Base-by-base conservation (phyloP, 768 basidiomycete genomes). In the Trichaptum fuscoviolaceum region DNA sequence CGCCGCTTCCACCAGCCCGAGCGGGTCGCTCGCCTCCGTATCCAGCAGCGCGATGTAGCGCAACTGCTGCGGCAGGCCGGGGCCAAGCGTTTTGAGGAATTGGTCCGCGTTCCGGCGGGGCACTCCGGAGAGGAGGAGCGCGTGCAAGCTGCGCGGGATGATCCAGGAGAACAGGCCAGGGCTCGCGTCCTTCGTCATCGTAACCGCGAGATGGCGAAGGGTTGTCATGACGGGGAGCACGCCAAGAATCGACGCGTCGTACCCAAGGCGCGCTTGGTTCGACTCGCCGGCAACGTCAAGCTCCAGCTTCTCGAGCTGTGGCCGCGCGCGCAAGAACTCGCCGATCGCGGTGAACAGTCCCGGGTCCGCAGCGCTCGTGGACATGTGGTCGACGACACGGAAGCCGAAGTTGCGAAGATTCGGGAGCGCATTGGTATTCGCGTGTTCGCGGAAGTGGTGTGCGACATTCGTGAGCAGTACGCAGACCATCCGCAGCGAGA, bases 161-260 rank as follows among this genome's bases (percentile, higher is more conserved):
- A 91, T 76, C 88, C 89, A 90, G 60, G 85, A 81, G 8, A 88
- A 88, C 23, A 91, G 76, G 1, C 85, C 83, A 0, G 87, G 81
- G 0, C 86, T 81, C 52, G 91, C 74, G 72, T 90, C 89, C 67
- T 78, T 76, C 1, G 90, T 89, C 70, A 90, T 84, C 5, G 84
- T 85, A 64, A 90, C 87, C 63, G 79, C 81, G 65, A 91, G 73
- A 52, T 80, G 81, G n/a, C 75, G 81, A 63, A 92, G 73, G 15
- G 78, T 78, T 20, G 76, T 74, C 26, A 92, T 74, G 6, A 82
- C 82, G 0, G 89, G 89, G 10, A 92, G 77, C 8, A 90, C 85
- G 10, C 89, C 89, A 89, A 88, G 91, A 7, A 86, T 80, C 0
- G 86, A 83, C 0, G 89, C 87, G 68, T 90, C 86, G 69, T 88